These are phyloP conservation scores for Mimosa bimucronata DNA, from an alignment of 306 rosid species.

Conservation along the genomic window DNA sequence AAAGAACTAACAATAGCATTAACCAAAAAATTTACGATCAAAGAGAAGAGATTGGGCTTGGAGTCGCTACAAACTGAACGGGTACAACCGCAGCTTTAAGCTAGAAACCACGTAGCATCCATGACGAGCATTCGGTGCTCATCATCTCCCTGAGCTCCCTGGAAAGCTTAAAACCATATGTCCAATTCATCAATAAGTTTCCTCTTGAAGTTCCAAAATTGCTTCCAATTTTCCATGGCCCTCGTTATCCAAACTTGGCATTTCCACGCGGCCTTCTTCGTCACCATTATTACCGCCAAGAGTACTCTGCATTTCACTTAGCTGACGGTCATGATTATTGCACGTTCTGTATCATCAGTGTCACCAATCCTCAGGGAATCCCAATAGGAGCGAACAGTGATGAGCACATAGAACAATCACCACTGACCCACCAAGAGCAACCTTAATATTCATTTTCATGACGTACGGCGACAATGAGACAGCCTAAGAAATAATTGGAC, in stretches of 20 bases:
- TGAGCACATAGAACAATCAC: conserved; percentile 12
- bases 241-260: neutral
- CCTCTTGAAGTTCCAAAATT: neutral
- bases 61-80: too few species aligned
- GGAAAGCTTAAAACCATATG: neutral
- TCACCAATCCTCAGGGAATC: neutral
- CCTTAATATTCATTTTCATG: conserved; percentile 28
- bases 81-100: too few species aligned
- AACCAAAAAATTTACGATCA: too few species aligned
- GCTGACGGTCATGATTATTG: neutral
- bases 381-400: neutral
- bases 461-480: conserved; percentile 13
- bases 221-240: neutral
- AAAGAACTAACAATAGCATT: too few species aligned
- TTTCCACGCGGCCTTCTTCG: neutral
- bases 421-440: neutral
- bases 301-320: neutral
- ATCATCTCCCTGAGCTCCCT: neutral
- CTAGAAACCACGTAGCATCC: too few species aligned
- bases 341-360: neutral
- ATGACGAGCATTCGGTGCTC: too few species aligned
- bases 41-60: neutral
- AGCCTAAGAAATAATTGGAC: conserved; percentile 25
- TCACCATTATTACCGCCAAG: neutral
- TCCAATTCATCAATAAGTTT: neutral